These are phyloP conservation scores for Candida boleticola DNA, from an alignment of 805 yeast genomes.

Conservation along the genomic window DNA sequence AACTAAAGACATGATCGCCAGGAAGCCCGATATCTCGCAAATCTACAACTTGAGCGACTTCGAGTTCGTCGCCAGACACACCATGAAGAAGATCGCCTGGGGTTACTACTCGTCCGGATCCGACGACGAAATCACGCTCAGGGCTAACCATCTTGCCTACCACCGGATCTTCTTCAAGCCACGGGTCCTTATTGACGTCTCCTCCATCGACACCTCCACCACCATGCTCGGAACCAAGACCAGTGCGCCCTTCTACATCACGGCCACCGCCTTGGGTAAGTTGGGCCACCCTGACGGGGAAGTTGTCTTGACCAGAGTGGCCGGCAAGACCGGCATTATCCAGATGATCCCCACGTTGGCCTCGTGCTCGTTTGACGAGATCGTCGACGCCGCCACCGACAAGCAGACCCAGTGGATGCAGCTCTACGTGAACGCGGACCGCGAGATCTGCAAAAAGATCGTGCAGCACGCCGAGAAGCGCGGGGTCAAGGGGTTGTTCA, in stretches of 20 bases:
- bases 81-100: constrained; percentile 59
- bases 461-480: constrained; percentile 70
- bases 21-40: constrained; percentile 27
- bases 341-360: constrained; percentile 95
- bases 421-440: constrained; percentile 76
- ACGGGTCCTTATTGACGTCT: constrained; percentile 74
- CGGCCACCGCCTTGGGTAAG: constrained; percentile 91
- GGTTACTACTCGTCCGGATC: constrained; percentile 90
- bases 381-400: constrained; percentile 63
- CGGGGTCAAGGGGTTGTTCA: constrained; percentile 78
- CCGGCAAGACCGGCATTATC: constrained; percentile 62
- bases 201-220: constrained; percentile 66
- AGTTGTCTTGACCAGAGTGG: constrained; percentile 78
- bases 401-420: constrained; percentile 87
- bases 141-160: constrained; percentile 90
- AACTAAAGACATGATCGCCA: constrained; percentile 20
- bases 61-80: constrained; percentile 28
- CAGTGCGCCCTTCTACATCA: constrained; percentile 78
- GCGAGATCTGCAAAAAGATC: constrained; percentile 57
- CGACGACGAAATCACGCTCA: constrained; percentile 85
- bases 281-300: constrained; percentile 95
- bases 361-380: constrained; percentile 84
- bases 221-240: constrained; percentile 70
- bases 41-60: constrained; percentile 28
- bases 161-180: constrained; percentile 90